These are phyloP conservation scores for Boletus tylopilopsis DNA, from an alignment of 768 basidiomycete genomes.

Conservation along the genomic window DNA sequence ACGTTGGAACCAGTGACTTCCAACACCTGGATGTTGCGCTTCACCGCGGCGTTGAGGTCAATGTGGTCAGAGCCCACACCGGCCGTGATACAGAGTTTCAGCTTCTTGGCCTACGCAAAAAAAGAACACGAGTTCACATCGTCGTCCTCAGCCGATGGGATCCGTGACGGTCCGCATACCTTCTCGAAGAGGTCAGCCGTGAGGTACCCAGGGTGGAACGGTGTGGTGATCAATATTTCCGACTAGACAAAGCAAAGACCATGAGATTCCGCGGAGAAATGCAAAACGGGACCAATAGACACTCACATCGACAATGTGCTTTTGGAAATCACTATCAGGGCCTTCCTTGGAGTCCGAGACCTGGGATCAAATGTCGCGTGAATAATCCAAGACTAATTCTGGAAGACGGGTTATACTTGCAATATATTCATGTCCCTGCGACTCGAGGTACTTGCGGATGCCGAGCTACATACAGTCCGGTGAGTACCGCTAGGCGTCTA, in stretches of 20 bases:
- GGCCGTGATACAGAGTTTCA: slow-evolving; percentile 87
- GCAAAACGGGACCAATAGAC: slow-evolving; percentile 23
- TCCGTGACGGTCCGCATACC: slow-evolving; percentile 33
- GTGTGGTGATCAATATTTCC: slow-evolving; percentile 78
- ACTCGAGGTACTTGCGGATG: slow-evolving; percentile 62
- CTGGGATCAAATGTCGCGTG: slow-evolving; percentile 31
- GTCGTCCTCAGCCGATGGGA: not conserved
- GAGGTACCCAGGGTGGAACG: slow-evolving; percentile 85
- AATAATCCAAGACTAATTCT: not conserved
- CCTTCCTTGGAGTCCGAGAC: slow-evolving; percentile 84
- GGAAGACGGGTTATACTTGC: slow-evolving; percentile 35
- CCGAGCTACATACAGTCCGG: slow-evolving; percentile 52
- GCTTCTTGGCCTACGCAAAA: slow-evolving; percentile 68
- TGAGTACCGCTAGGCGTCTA: not conserved
- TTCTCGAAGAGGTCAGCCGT: slow-evolving; percentile 70
- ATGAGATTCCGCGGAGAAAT: slow-evolving; percentile 11
- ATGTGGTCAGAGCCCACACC: slow-evolving; percentile 91
- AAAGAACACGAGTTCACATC: not conserved
- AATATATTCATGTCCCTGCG: slow-evolving; percentile 71
- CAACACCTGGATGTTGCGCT: slow-evolving; percentile 73
- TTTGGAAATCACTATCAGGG: slow-evolving; percentile 74
- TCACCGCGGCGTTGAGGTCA: slow-evolving; percentile 84
- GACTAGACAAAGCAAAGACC: slow-evolving; percentile 56
- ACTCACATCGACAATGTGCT: slow-evolving; percentile 74
- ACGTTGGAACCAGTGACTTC: slow-evolving; percentile 91